Conservation (phyloP, 2,329 filamentous ascomycete genomes). For the Tolypocladium endophyticum region DNA sequence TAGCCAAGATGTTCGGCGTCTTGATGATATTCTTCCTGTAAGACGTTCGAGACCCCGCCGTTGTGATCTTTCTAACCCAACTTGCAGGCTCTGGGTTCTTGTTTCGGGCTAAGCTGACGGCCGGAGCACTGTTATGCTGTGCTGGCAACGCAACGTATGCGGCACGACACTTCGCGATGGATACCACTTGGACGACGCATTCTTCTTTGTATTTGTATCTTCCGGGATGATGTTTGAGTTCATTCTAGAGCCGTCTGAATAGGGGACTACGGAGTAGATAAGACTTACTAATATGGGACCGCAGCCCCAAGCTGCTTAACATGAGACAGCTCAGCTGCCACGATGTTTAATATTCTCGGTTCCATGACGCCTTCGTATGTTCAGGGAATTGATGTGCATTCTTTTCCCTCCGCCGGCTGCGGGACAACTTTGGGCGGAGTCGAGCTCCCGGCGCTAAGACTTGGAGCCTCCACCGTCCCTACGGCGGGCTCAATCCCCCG, state of each 20-base stretch:
- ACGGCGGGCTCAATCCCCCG: constrained; percentile 10
- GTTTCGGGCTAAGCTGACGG: constrained; percentile 21
- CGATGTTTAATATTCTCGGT: neutral
- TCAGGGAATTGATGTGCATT: neutral
- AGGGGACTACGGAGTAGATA: constrained; percentile 3
- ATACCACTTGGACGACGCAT: neutral
- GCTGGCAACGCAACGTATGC: neutral
- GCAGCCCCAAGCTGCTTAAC: neutral
- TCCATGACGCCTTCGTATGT: neutral
- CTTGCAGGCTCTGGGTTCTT: constrained; percentile 26
- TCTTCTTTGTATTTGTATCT: neutral
- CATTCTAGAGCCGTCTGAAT: constrained; percentile 3
- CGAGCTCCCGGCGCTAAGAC: neutral
- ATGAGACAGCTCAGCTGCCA: neutral
- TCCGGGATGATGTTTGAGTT: neutral
- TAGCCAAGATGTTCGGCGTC: constrained; percentile 71
- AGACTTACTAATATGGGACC: constrained; percentile 2
- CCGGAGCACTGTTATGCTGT: neutral
- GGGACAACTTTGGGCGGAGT: neutral
- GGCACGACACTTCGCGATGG: neutral
- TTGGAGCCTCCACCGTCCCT: neutral
- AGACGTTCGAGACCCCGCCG: constrained; percentile 16
- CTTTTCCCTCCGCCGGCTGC: neutral
- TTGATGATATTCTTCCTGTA: constrained; percentile 86
- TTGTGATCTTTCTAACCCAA: constrained; percentile 4